These are phyloP conservation scores for Secale cereale DNA, from an alignment of 176 grass and related monocot genomes.

Conservation along the genomic window DNA sequence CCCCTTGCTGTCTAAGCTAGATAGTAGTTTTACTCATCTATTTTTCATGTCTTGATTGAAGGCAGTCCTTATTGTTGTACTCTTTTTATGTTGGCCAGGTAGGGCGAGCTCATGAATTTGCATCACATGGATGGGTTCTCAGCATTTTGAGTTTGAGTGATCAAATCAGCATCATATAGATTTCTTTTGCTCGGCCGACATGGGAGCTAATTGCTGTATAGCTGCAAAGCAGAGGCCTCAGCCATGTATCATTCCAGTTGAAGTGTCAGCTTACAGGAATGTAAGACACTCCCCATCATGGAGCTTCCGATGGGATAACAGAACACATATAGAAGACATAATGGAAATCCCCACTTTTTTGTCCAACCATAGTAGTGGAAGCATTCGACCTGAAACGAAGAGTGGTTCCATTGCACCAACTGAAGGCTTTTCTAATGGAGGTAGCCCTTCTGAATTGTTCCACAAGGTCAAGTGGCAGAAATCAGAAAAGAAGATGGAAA, in stretches of 20 bases:
- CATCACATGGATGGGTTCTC: neutral
- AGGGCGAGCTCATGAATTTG: neutral
- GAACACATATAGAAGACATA: conserved; percentile 87
- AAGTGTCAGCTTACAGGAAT: conserved; percentile 70
- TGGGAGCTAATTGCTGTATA: conserved; percentile 90
- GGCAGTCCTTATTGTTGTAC: conserved; percentile 22
- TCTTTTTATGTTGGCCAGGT: conserved; percentile 1
- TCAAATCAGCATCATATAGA: conserved; percentile 21
- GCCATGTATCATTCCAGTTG: conserved; percentile 42
- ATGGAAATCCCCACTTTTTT: conserved; percentile 51
- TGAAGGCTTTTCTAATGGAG: conserved; percentile 48
- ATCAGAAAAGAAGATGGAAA: conserved; percentile 39
- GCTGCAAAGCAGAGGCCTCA: conserved; percentile 68
- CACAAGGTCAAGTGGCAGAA: conserved; percentile 44
- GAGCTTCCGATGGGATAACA: conserved; percentile 91
- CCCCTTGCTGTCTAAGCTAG: neutral
- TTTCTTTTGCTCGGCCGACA: conserved; percentile 31
- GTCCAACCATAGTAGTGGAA: conserved; percentile 56
- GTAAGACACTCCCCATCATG: conserved; percentile 74
- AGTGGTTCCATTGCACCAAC: conserved; percentile 45
- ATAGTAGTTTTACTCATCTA: neutral
- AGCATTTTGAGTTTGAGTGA: conserved; percentile 11
- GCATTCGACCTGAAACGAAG: conserved; percentile 52
- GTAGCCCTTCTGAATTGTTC: conserved; percentile 43
- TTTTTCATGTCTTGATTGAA: conserved; percentile 23